Percentiles rank a stretch among this genome's conserved stretches.
phyloP scores from a whole-genome alignment of 352 stramenopile species.

The Phytophthora sp. region DNA sequence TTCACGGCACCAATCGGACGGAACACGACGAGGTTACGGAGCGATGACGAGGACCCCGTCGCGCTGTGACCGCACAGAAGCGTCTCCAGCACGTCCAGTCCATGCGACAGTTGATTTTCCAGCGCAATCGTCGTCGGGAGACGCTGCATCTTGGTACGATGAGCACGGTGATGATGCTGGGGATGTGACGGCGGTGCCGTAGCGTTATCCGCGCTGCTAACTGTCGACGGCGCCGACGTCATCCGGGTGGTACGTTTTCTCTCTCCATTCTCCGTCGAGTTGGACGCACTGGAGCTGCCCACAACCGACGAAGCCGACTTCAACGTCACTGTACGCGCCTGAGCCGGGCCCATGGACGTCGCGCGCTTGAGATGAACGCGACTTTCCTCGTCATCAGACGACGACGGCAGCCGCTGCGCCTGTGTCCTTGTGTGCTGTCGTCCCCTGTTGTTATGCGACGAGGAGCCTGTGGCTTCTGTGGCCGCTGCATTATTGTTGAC shows the following conservation, averaged over 20 bases:
- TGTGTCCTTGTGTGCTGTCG: constrained; percentile 5
- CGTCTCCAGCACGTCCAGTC: constrained; percentile 67
- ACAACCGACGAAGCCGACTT: constrained; percentile 30
- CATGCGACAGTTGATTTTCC: constrained; percentile 78
- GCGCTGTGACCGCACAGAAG: constrained; percentile 47
- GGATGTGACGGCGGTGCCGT: background rate
- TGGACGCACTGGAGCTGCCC: background rate
- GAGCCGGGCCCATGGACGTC: constrained; percentile 27
- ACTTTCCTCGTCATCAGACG: constrained; percentile 33
- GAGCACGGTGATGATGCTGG: constrained; percentile 27
- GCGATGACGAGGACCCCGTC: constrained; percentile 18
- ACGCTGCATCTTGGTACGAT: constrained; percentile 57
- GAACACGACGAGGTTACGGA: constrained; percentile 57
- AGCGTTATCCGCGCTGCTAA: constrained; percentile 10
- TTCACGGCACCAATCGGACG: constrained; percentile 57
- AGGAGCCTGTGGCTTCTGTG: constrained; percentile 3
- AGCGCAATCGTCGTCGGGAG: constrained; percentile 71
- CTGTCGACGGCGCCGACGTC: constrained; percentile 32
- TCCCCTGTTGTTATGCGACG: constrained; percentile 2
- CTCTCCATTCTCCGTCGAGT: background rate
- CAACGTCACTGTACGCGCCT: constrained; percentile 17
- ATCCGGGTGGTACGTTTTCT: constrained; percentile 30
- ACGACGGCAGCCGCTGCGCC: constrained; percentile 19
- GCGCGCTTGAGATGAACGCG: constrained; percentile 28
- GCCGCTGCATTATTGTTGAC: constrained; percentile 23